Evolutionary conservation across 1,139 yeast genomes (phyloP), one percentile per base, ranked within the genome.

Genomic region (Kodamaea fungicola): DNA sequence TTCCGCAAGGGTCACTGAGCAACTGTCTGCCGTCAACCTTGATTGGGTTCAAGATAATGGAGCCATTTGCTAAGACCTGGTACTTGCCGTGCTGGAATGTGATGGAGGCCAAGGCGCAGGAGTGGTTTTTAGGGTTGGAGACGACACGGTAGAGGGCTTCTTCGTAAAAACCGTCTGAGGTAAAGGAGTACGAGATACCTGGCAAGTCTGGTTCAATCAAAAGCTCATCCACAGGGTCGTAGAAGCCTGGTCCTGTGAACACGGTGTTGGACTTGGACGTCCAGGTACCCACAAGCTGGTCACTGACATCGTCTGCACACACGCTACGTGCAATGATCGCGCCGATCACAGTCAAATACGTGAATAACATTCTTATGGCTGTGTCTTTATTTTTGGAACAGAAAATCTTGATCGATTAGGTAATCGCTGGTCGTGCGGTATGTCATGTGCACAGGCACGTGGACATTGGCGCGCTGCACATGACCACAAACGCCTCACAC

Each of bases 171-270:
- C 97, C 97, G 61, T 92, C 97, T 12, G 73, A 78, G 2, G 97
- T 90, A 67, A 92, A 92, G 4, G 97, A 88, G 62, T 83, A 88
- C 5, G 95, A 83, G 42, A 90, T 78, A 22, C 98, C 98, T 4
- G 98, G 97, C 38, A 92, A 74, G 19, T 90, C 92, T 3, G 98
- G 98, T 59, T 94, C 98, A 48, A 89, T 86, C 42, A 92, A 70
- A 22, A 90, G 76, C 61, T 92, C 98, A 56, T 89, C 96, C 19
- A 89, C 85, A 2, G 98, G 98, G 59, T 92, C 97, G 57, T 80
- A 92, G 55, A 92, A 92, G 3, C 92, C 96, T 0, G 98, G 96
- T 0, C 98, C 98, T 0, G 98, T 92, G 66, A 92, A 83, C 7
- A 94, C 98, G 6, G 95, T 80, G 59, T 86, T 87, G 13, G 97